Percentiles rank a stretch among this genome's conserved stretches.
These are phyloP conservation scores for Apiospora koreana DNA, from an alignment of 2,329 filamentous ascomycete genomes.

Conservation along the genomic window DNA sequence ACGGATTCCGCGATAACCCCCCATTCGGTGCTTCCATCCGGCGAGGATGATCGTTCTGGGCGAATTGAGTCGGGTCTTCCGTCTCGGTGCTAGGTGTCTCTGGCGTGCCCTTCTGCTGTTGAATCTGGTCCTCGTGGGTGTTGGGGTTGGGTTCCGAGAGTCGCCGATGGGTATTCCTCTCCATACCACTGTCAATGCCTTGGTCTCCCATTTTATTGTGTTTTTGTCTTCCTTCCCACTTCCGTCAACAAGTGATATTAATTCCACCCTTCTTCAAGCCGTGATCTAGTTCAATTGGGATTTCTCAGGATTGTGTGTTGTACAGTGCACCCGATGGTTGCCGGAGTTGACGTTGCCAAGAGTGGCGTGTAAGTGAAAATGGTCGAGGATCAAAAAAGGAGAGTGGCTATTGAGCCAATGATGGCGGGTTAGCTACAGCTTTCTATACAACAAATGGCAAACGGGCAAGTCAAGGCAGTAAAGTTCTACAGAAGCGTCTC, in stretches of 20 bases:
- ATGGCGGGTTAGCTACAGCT: slow-evolving; percentile 10
- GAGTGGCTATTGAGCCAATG: slow-evolving; percentile 4
- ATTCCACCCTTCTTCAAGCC: not conserved
- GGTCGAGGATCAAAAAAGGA: slow-evolving; percentile 5
- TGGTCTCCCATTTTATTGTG: slow-evolving; percentile 30
- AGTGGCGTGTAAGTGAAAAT: not conserved
- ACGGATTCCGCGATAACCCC: slow-evolving; percentile 29
- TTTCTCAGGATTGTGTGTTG: not conserved
- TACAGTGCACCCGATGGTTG: slow-evolving; percentile 6
- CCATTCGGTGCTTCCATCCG: slow-evolving; percentile 15
- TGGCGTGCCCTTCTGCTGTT: slow-evolving; percentile 27
- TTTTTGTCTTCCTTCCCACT: slow-evolving; percentile 4
- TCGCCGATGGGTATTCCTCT: slow-evolving; percentile 29
- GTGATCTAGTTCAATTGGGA: not conserved
- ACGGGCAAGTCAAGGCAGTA: not conserved
- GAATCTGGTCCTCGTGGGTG: slow-evolving; percentile 33
- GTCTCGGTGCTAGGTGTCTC: slow-evolving; percentile 27
- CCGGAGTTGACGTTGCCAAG: slow-evolving; percentile 2
- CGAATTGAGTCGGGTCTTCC: slow-evolving; percentile 26
- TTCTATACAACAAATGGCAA: slow-evolving; percentile 8
- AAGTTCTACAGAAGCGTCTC: slow-evolving; percentile 12
- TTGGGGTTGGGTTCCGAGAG: slow-evolving; percentile 32
- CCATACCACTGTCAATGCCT: slow-evolving; percentile 34
- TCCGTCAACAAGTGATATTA: not conserved
- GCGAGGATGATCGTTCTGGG: slow-evolving; percentile 24